phyloP scores from a whole-genome alignment of 1,284 basidiomycete species.

The Anthracocystis walkeri region DNA sequence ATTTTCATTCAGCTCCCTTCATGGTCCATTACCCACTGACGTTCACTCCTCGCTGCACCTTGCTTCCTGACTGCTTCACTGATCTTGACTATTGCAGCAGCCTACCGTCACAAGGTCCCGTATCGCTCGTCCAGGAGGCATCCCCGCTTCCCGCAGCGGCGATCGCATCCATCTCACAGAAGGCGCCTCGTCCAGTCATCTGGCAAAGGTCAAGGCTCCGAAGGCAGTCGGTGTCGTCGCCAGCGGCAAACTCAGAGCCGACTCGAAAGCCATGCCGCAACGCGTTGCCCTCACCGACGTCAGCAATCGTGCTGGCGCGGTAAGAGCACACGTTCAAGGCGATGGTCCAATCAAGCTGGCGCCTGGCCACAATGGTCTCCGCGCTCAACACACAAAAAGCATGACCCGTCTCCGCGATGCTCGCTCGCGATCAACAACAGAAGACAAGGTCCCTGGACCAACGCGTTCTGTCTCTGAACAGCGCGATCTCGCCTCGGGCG shows the following conservation, averaged over 20 bases:
- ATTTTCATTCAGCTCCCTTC: too few species aligned
- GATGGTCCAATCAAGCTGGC: constrained; percentile 31
- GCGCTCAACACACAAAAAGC: constrained; percentile 40
- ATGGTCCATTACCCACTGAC: neutral
- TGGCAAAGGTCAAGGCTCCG: constrained; percentile 30
- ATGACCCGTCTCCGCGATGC: constrained; percentile 45
- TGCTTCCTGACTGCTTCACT: neutral
- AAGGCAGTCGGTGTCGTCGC: constrained; percentile 20
- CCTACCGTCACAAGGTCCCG: constrained; percentile 40
- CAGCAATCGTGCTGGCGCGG: constrained; percentile 39
- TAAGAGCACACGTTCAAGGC: constrained; percentile 6
- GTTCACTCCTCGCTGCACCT: neutral
- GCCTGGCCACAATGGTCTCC: constrained; percentile 37
- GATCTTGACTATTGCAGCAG: constrained; percentile 13
- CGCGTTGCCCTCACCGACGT: constrained; percentile 48
- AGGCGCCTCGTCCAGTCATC: constrained; percentile 29
- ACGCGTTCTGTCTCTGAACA: constrained; percentile 36
- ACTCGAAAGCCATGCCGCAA: constrained; percentile 34
- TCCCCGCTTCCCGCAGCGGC: constrained; percentile 49
- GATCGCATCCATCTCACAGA: constrained; percentile 50
- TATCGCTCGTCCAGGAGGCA: constrained; percentile 38
- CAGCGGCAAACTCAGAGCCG: constrained; percentile 24
- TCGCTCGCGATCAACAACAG: constrained; percentile 35
- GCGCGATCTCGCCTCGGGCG: constrained; percentile 24
- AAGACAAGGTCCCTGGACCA: constrained; percentile 24